Evolutionary conservation across 1,284 basidiomycete genomes (phyloP), one percentile per base, ranked within the genome.

Genomic region (Phellopilus nigrolimitatus): DNA sequence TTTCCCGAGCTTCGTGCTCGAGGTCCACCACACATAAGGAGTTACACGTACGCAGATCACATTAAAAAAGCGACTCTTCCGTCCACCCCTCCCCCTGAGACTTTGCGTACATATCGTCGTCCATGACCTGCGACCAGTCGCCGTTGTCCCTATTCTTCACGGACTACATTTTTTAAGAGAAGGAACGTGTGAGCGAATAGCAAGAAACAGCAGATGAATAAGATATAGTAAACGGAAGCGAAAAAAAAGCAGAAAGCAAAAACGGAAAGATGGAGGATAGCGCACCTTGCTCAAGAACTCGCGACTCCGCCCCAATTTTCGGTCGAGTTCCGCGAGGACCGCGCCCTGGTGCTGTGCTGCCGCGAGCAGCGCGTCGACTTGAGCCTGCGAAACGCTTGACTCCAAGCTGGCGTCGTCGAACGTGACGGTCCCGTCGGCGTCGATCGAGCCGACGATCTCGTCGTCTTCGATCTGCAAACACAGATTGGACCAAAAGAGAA

Each of bases 401-500:
- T 74, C 71, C 8, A n/a, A n/a, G n/a, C n/a, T n/a, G n/a, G 77
- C 71, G 60, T 88, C 85, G n/a, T 12, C 74, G 66, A 90, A 90
- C 0, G 82, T 82, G 21, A 90, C 85, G 0, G 82, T 83, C 3
- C 79, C 83, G 51, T 80, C 72, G 1, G 73, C 73, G 2, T 80
- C 79, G 33, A 90, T 75, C 28, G 71, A 73, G 0, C 83, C 87
- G 28, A 71, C 73, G 59, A 90, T 83, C 58, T 87, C 84, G 43
- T 72, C 74, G 0, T 74, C 71, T 61, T 84, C 81, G 57, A 90
- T 84, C 87, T 87, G 47, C n/a, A 19, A 15, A 7, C 13, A 27
- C 13, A 17, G 5, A 28, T n/a, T 3, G 19, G 12, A 21, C 4
- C 37, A 17, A 12, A 34, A 51, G 15, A 24, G 12, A 28, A 24